Base-by-base conservation (phyloP, 2,329 filamentous ascomycete species). In the Aspergillus spinulosporus region DNA sequence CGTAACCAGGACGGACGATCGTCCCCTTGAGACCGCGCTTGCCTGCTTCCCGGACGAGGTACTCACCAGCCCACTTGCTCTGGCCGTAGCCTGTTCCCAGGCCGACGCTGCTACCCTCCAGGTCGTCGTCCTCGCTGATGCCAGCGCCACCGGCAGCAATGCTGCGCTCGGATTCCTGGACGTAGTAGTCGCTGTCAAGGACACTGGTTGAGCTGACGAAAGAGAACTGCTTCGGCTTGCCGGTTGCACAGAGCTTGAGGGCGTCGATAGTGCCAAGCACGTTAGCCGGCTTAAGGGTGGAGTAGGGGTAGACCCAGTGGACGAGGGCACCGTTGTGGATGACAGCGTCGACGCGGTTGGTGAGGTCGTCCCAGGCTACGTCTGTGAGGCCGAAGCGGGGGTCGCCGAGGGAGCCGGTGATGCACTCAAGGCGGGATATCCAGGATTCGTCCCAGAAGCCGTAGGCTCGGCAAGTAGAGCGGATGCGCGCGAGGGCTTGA, bases 11-110 rank as follows among this genome's bases (percentile, higher is more conserved):
- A 9, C 93, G 85, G 48, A 96, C 80, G 42, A 96, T 84, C 21
- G 87, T 82, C 12, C 90, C 92, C 12, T 76, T 78, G 1, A 97
- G 83, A 9, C 93, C 92, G 54, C 90, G 83, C 55, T 79, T 79
- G 49, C 92, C 90, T 28, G 93, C 92, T 71, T 90, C 88, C 26
- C 89, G 83, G 26, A 92, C 84, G 47, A 97, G 80, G 62, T 83
- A 84, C 68, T 88, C 85, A 3, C 83, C 82, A 4, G 84, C 89
- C 92, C 92, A 97, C 76, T 97, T 97, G 62, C 84, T 86, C 72
- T 97, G 92, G 2, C 93, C 92, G 66, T 97, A 97, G 4, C 93
- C 92, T 1, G 90, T 96, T 39, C 85, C 86, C 1, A 97, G 84
- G 32, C 90, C 90, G 51, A 79, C 85, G 39, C 85, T 82, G 66